phyloP scores from a whole-genome alignment of 1,284 basidiomycete genomes.

The Ganoderma multipileum region DNA sequence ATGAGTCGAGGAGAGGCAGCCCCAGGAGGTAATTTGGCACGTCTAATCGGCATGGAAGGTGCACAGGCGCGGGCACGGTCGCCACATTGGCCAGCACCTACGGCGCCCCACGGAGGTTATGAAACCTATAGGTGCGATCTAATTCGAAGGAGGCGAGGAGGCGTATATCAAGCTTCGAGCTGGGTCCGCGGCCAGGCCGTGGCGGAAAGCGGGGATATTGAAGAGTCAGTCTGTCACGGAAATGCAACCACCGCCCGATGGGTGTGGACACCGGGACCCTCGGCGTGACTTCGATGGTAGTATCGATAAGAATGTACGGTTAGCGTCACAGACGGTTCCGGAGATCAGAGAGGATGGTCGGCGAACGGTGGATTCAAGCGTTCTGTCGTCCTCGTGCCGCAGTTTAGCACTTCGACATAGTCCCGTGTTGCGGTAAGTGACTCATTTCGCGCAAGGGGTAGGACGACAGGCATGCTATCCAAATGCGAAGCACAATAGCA shows the following conservation, averaged over 20 bases:
- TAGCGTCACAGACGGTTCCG: slow-evolving; percentile 1
- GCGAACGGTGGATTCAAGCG: slow-evolving; percentile 8
- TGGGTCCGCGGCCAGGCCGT: slow-evolving; percentile 3
- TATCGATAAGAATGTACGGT: neutral
- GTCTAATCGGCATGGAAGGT: slow-evolving; percentile 18
- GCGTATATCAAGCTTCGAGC: neutral
- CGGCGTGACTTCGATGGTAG: slow-evolving; percentile 20
- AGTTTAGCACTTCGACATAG: neutral
- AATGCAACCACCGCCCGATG: neutral
- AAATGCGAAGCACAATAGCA: slow-evolving; percentile 24
- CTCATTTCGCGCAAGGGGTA: neutral
- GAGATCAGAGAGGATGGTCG: slow-evolving; percentile 15
- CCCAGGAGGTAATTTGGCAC: slow-evolving; percentile 4
- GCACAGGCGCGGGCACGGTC: neutral
- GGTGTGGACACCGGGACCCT: slow-evolving; percentile 7
- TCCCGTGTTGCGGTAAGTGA: neutral
- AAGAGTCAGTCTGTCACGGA: neutral
- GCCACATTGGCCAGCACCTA: neutral
- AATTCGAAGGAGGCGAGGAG: neutral
- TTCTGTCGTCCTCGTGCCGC: neutral
- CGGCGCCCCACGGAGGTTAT: slow-evolving; percentile 8
- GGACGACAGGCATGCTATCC: neutral
- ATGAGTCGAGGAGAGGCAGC: slow-evolving; percentile 16
- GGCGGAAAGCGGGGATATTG: neutral
- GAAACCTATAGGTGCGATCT: slow-evolving; percentile 4